These are phyloP conservation scores for Phlebiopsis flavidoalba DNA, from an alignment of 768 basidiomycete genomes.

Conservation along the genomic window DNA sequence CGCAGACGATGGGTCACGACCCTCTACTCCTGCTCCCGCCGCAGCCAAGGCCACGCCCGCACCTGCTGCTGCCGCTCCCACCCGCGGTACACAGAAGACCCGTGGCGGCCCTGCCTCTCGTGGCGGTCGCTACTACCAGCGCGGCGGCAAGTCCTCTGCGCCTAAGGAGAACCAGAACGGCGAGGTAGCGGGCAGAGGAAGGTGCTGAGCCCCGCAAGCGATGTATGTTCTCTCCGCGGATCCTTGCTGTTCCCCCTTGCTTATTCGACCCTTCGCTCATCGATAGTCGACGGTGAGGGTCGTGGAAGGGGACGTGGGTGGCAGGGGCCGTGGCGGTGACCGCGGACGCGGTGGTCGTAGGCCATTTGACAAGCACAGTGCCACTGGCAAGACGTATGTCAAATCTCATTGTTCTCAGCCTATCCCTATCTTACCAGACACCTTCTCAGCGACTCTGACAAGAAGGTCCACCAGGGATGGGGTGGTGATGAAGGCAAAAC, in stretches of 20 bases:
- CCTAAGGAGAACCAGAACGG: slow-evolving; percentile 36
- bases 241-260: neutral
- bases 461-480: slow-evolving; percentile 94
- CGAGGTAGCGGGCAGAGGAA: slow-evolving; percentile 32
- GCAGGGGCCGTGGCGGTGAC: slow-evolving; percentile 38
- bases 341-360: slow-evolving; percentile 58
- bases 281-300: slow-evolving; percentile 37
- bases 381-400: slow-evolving; percentile 76
- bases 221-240: slow-evolving; percentile 14
- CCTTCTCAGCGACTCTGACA: slow-evolving; percentile 76
- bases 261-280: neutral
- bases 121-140: slow-evolving; percentile 63
- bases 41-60: slow-evolving; percentile 23
- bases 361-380: slow-evolving; percentile 81
- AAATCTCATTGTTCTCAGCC: neutral
- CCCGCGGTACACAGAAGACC: slow-evolving; percentile 38
- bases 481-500: slow-evolving; percentile 86
- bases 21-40: slow-evolving; percentile 35
- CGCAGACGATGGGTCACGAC: slow-evolving; percentile 39
- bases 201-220: slow-evolving; percentile 19
- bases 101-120: slow-evolving; percentile 58
- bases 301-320: slow-evolving; percentile 36
- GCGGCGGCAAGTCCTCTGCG: slow-evolving; percentile 50
- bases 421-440: neutral
- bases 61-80: slow-evolving; percentile 27